phyloP scores from a whole-genome alignment of 768 basidiomycete genomes.

The Boletus rubescentipes region DNA sequence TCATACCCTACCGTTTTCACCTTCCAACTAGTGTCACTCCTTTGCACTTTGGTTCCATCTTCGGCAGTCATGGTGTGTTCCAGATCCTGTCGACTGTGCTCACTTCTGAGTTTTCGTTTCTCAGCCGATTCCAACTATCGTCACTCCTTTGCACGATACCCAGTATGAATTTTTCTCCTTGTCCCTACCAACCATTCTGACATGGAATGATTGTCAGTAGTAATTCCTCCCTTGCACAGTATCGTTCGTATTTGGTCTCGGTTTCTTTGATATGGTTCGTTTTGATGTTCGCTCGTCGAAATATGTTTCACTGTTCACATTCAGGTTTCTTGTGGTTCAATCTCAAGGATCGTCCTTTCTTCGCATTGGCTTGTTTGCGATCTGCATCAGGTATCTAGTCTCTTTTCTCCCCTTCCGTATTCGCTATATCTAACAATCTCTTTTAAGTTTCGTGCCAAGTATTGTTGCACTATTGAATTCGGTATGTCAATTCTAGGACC shows the following conservation, averaged over 20 bases:
- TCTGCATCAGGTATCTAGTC: conserved; percentile 4
- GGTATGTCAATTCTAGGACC: neutral
- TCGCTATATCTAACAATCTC: neutral
- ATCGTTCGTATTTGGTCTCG: neutral
- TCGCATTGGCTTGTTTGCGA: neutral
- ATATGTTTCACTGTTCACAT: neutral
- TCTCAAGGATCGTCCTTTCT: neutral
- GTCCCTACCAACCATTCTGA: neutral
- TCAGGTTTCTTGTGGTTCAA: conserved; percentile 4
- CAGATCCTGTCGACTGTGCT: neutral
- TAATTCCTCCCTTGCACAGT: neutral
- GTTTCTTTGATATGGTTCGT: conserved; percentile 7
- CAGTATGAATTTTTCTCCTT: neutral
- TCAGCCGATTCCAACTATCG: conserved; percentile 12
- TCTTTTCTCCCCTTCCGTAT: neutral
- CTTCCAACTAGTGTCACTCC: conserved; percentile 19
- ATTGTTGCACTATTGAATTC: neutral
- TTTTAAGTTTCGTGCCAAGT: neutral
- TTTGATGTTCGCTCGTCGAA: neutral
- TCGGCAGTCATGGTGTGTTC: conserved; percentile 4
- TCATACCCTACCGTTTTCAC: too few species aligned
- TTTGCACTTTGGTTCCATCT: neutral
- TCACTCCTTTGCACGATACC: conserved; percentile 12
- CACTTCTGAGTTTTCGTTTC: neutral
- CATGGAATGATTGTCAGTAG: neutral